Evolutionary conservation across 2,329 filamentous ascomycete genomes (phyloP), one percentile per base, ranked within the genome.

Genomic region (Aciculosporium take): DNA sequence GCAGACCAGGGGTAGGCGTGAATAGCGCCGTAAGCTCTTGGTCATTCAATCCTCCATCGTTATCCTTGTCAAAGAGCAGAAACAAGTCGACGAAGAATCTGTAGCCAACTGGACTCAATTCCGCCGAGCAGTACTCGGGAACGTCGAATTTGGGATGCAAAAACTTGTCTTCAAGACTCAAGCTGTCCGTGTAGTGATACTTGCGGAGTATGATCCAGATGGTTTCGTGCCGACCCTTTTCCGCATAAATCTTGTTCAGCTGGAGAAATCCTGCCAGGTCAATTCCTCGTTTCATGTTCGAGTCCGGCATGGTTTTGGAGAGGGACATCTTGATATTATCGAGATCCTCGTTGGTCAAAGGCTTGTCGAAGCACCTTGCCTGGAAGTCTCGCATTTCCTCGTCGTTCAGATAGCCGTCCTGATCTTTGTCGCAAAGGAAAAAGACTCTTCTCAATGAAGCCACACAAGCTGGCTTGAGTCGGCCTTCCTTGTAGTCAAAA

Each of bases 81-180:
- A 98, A 98, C 1, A 96, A 69, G 54, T 98, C 91, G 48, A 96
- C 89, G 52, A 98, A 95, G 67, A 98, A 98, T 17, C 89, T 80
- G 61, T 98, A 98, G 1, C 91, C 91, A 12, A 84, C 79, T 0
- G 91, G 91, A 50, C 88, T 94, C 15, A 98, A 72, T 63, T 98
- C 91, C 4, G 89, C 88, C 4, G 89, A 96, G 0, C 87, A 82
- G 55, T 83, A 89, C 43, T 89, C 83, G 0, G 91, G 86, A 0
- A 98, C 87, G 7, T 98, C 91, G 48, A 96, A 89, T 52, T 86
- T 93, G 13, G 91, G 91, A 51, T 87, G 85, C 20, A 98, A 69
- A 56, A 95, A 96, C 50, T 71, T 84, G 56, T 96, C 88, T 53
- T 89, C 86, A 30, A 98, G 66, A 47, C 85, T 94, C 36, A 98